Evolutionary conservation across 1,284 basidiomycete species (phyloP), one percentile per base, ranked within the genome.

Genomic region (Tylopilus sp.): DNA sequence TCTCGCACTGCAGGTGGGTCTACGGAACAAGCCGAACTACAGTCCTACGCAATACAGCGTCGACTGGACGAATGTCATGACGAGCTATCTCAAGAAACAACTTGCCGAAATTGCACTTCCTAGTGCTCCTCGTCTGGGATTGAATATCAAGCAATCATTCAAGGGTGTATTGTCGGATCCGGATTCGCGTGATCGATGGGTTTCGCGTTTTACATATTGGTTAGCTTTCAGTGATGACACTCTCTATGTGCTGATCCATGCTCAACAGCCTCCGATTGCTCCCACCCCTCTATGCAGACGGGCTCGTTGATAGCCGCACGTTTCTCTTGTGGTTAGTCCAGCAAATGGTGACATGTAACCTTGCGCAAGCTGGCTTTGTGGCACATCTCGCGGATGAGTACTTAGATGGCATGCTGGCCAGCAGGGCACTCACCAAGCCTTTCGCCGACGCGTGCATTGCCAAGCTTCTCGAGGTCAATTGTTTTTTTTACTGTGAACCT

Each of bases 21-120:
- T 84, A 36, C 77, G 83, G 36, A 86, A 85, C 59, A 86, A 85
- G 64, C 83, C 83, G 10, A 70, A 74, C 15, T 91, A 83, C 67
- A 84, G 84, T 63, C 87, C 84, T 33, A 85, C 79, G 20, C 85
- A 90, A 64, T 95, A 96, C 65, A 91, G 92, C 40, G 72, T 85
- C 24, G 94, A 98, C 55, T 97, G 93, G 83, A 91, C 95, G 0
- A 84, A 81, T 57, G 79, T 88, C 15, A 81, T 96, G 34, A 90
- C 88, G 1, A 78, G 85, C n/a, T 94, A 94, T 69, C 73, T 99
- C 63, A 87, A 88, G 68, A 94, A 91, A 59, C 93, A 95, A 65
- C 75, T 99, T 3, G 75, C 74, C 11, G 92, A 96, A 47, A 88
- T 98, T 47, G 79, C 82, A 3, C 71, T 94, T 14, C 92, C 92